These are phyloP conservation scores for Metschnikowia reukaufii DNA, from an alignment of 805 yeast genomes.

Conservation along the genomic window DNA sequence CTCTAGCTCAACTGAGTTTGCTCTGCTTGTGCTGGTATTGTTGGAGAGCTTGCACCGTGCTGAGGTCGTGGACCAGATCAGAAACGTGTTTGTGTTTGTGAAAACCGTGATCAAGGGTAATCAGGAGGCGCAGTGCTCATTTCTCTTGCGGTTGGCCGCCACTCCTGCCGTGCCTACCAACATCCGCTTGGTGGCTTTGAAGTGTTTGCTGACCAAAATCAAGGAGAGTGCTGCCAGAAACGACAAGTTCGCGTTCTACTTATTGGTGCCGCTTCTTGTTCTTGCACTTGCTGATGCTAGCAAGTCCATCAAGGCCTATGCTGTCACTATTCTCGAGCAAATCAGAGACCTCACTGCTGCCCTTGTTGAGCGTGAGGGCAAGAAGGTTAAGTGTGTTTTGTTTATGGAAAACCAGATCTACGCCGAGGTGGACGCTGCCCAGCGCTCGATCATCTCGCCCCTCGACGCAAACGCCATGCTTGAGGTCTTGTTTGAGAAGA, in stretches of 20 bases:
- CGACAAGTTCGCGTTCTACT: conserved; percentile 28
- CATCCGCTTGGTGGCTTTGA: conserved; percentile 52
- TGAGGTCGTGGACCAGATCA: conserved; percentile 11
- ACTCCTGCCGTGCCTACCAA: conserved; percentile 60
- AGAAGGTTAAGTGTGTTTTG: conserved; percentile 36
- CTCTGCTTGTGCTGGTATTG: conserved; percentile 41
- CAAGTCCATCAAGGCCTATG: conserved; percentile 47
- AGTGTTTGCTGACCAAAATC: conserved; percentile 29
- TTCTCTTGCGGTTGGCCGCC: conserved; percentile 54
- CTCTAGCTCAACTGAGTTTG: conserved; percentile 41
- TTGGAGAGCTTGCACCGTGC: conserved; percentile 41
- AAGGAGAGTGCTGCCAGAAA: conserved; percentile 25
- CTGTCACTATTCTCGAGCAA: conserved; percentile 22
- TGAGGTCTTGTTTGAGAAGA: conserved; percentile 28
- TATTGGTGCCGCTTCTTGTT: conserved; percentile 58
- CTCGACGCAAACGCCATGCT: conserved; percentile 53
- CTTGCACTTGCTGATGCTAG: conserved; percentile 54
- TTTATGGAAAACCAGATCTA: conserved; percentile 58
- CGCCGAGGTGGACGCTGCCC: conserved; percentile 45
- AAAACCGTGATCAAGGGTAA: conserved; percentile 14
- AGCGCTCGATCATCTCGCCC: conserved; percentile 60
- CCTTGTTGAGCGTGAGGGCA: conserved; percentile 32
- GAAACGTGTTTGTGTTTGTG: conserved; percentile 9
- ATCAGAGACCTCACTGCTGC: conserved; percentile 33
- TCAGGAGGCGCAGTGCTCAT: conserved; percentile 51